phyloP scores from a whole-genome alignment of 345 rosid genomes.

The Eucalyptus grandis region DNA sequence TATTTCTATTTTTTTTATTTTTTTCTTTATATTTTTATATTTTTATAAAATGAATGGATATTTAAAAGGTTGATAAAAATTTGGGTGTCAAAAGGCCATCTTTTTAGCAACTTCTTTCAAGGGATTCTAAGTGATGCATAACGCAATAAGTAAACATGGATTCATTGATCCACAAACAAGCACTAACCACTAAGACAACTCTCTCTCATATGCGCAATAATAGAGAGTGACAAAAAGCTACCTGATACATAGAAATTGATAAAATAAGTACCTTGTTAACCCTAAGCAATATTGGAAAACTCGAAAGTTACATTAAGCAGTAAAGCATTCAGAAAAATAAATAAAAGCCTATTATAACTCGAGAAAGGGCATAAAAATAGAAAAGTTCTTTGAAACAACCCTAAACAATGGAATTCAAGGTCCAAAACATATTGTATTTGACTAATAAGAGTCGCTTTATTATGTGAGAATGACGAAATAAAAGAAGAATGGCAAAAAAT shows the following conservation, averaged over 20 bases:
- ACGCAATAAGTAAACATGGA: background rate
- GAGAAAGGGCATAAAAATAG: background rate
- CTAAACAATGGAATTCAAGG: background rate
- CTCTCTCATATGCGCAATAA: background rate
- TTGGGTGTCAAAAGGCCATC: background rate
- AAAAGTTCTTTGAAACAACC: background rate
- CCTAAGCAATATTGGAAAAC: too few species aligned
- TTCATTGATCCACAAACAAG: background rate
- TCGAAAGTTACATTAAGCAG: too few species aligned
- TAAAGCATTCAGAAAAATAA: background rate
- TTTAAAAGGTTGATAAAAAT: too few species aligned
- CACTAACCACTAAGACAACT: background rate
- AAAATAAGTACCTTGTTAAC: background rate
- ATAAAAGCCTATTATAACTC: too few species aligned
- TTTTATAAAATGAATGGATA: too few species aligned
- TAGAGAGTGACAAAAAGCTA: background rate
- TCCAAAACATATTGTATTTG: background rate
- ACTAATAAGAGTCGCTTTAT: background rate
- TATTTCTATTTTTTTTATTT: too few species aligned
- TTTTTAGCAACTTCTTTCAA: rapidly evolving
- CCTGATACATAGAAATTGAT: rapidly evolving
- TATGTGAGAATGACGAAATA: rapidly evolving
- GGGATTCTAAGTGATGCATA: background rate
- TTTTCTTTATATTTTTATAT: too few species aligned
- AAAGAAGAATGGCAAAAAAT: background rate